Evolutionary conservation across 169 alveolate species (phyloP).

Genomic region (Cryptosporidium viatorum): DNA sequence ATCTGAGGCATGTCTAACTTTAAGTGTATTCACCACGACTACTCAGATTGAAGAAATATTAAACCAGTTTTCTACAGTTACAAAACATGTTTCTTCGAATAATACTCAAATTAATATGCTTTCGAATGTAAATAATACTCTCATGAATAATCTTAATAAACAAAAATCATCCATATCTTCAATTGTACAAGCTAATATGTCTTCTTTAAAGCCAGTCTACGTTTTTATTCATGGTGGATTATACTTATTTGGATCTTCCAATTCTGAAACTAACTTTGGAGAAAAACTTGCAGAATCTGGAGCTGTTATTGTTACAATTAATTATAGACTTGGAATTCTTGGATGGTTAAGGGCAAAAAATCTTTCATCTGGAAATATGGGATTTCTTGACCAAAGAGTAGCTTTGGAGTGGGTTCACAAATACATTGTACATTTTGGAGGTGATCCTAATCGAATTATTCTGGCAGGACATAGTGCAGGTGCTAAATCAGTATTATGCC

Average conservation of each 20-base stretch:
- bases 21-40: slow-evolving; percentile 40
- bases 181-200: slow-evolving; percentile 17
- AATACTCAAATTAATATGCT: slow-evolving; percentile 34
- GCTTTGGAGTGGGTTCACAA: slow-evolving; percentile 81
- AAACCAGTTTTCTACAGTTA: slow-evolving; percentile 29
- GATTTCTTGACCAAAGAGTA: slow-evolving; percentile 80
- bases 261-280: slow-evolving; percentile 46
- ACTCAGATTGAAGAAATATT: slow-evolving; percentile 50
- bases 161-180: slow-evolving; percentile 57
- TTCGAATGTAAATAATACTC: slow-evolving; percentile 25
- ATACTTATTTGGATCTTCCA: slow-evolving; percentile 61
- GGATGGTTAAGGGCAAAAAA: slow-evolving; percentile 77
- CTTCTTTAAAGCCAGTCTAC: slow-evolving; percentile 39
- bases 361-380: slow-evolving; percentile 75
- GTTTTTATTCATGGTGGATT: slow-evolving; percentile 69
- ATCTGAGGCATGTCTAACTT: slow-evolving; percentile 62
- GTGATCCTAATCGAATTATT: slow-evolving; percentile 78
- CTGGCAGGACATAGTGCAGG: slow-evolving; percentile 81
- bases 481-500: slow-evolving; percentile 76
- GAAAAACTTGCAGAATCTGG: slow-evolving; percentile 74
- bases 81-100: slow-evolving; percentile 42
- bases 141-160: slow-evolving; percentile 24
- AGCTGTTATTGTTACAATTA: slow-evolving; percentile 77
- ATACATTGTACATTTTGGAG: slow-evolving; percentile 79
- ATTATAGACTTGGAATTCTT: slow-evolving; percentile 78